Base-by-base conservation (phyloP, 2,329 filamentous ascomycete species). In the Colletotrichum tropicale region DNA sequence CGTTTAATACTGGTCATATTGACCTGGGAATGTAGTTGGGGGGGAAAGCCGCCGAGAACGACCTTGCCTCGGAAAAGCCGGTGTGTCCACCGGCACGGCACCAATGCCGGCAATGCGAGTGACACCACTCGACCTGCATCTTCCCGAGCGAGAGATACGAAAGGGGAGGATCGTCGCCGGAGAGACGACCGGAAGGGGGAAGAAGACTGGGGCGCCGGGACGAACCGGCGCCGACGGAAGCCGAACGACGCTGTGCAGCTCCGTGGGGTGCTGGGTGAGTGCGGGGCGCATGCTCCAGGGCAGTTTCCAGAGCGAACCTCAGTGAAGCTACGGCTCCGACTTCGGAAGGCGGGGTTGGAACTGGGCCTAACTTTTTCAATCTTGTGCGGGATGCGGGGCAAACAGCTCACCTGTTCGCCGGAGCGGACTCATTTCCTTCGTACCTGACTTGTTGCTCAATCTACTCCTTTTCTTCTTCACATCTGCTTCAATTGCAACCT, bases 291-390 rank as follows among this genome's bases (percentile, higher is more conserved):
- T 64, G 43, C 38, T 74, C 24, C 56, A 56, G 71, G 38, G 71
- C 55, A 10, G 3, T 8, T 5, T 62, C 5, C 30, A 62, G 58
- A 30, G 58, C 56, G 56, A 60, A 60, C 16, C 18, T 60, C 58
- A 52, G n/a, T 43, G 52, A 34, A 70, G 38, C 67, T 70, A 34
- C 36, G 34, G 55, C 80, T 84, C 83, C 83, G 83, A 84, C 82
- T 77, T 84, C 83, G 83, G 84, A 83, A 83, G 81, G 81, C 80
- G 81, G 83, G 84, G 82, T 79, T 78, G 74, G 72, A 73, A 78
- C 78, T 80, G 75, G 75, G 79, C 78, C 79, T 79, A 73, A 72
- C 69, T 73, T 74, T 77, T 76, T 58, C 43, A 76, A 77, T 71
- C 73, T 68, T 71, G 64, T 77, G 72, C 55, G 72, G 72, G 73